A percentile compares a stretch with the other conserved stretches of the same genome.
Evolutionary conservation across 2,329 filamentous ascomycete genomes (phyloP).

Genomic region (Phaeosphaeria sp.): DNA sequence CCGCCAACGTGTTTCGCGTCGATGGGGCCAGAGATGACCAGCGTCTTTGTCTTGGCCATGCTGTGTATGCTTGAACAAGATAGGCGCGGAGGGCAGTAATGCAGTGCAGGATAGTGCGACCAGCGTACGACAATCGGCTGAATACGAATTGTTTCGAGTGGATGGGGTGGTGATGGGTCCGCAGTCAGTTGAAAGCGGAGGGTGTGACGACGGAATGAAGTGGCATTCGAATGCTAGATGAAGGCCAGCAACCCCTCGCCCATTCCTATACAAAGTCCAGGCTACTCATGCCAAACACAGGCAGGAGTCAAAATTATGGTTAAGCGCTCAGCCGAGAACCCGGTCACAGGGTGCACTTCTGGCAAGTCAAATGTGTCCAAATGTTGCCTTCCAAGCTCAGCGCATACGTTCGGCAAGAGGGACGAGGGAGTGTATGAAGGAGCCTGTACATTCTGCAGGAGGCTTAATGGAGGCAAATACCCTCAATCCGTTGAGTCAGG

Average conservation of each 20-base stretch:
- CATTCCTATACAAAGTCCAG: constrained; percentile 5
- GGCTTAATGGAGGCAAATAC: constrained; percentile 23
- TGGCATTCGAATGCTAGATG: not conserved
- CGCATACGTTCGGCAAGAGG: constrained; percentile 15
- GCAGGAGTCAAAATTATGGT: constrained; percentile 15
- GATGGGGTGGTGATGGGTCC: constrained; percentile 8
- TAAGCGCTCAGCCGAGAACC: constrained; percentile 8
- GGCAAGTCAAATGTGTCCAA: constrained; percentile 9
- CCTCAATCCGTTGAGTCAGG: constrained; percentile 12
- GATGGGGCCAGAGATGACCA: constrained; percentile 41
- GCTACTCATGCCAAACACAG: constrained; percentile 10
- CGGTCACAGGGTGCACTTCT: constrained; percentile 6
- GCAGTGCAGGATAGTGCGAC: constrained; percentile 10
- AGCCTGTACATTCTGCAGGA: constrained; percentile 20
- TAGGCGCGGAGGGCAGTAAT: constrained; percentile 6
- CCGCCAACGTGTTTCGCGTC: constrained; percentile 43
- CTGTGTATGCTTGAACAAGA: constrained; percentile 9
- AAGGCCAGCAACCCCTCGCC: not conserved
- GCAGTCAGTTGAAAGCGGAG: constrained; percentile 5
- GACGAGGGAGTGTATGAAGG: constrained; percentile 15
- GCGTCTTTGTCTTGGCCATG: constrained; percentile 30
- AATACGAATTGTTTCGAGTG: constrained; percentile 30
- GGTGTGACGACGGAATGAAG: constrained; percentile 3
- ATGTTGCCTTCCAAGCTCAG: constrained; percentile 22
- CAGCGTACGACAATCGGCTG: constrained; percentile 18